Percentiles rank a stretch among this genome's conserved stretches.
Evolutionary conservation across 2,329 filamentous ascomycete species (phyloP).

Genomic region (Tolypocladium album): DNA sequence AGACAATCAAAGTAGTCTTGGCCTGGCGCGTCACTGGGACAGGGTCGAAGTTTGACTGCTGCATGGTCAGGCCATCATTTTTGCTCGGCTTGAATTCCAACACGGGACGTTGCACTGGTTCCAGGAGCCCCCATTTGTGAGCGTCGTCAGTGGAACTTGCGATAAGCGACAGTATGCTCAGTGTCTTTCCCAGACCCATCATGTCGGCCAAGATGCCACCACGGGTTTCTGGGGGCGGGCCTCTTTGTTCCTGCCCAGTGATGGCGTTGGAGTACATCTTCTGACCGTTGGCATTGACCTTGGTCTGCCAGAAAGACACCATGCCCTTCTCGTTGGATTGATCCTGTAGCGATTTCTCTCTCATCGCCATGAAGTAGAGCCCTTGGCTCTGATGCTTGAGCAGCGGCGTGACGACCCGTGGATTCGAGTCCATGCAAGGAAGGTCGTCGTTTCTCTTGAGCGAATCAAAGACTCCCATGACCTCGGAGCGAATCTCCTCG

Average conservation of each 20-base stretch:
- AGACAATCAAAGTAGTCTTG: constrained; percentile 75
- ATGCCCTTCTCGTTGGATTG: constrained; percentile 49
- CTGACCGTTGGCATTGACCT: constrained; percentile 36
- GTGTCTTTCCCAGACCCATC: constrained; percentile 81
- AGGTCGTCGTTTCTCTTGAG: constrained; percentile 67
- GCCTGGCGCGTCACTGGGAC: constrained; percentile 54
- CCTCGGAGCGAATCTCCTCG: constrained; percentile 78
- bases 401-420: constrained; percentile 53
- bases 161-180: constrained; percentile 76
- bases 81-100: constrained; percentile 26
- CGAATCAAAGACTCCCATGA: constrained; percentile 79
- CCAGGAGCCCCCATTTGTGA: constrained; percentile 44
- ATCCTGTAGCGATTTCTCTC: constrained; percentile 57
- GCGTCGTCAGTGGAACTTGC: constrained; percentile 55
- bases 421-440: constrained; percentile 57
- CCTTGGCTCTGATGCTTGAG: constrained; percentile 86
- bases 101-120: constrained; percentile 38
- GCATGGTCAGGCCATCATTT: constrained; percentile 14
- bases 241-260: constrained; percentile 54
- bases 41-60: constrained; percentile 32
- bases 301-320: constrained; percentile 68
- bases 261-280: constrained; percentile 73
- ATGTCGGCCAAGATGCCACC: constrained; percentile 74
- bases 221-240: constrained; percentile 53
- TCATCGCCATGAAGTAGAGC: constrained; percentile 72